Base-by-base conservation (phyloP, 768 basidiomycete genomes). In the Rhizopogon vesiculosus region DNA sequence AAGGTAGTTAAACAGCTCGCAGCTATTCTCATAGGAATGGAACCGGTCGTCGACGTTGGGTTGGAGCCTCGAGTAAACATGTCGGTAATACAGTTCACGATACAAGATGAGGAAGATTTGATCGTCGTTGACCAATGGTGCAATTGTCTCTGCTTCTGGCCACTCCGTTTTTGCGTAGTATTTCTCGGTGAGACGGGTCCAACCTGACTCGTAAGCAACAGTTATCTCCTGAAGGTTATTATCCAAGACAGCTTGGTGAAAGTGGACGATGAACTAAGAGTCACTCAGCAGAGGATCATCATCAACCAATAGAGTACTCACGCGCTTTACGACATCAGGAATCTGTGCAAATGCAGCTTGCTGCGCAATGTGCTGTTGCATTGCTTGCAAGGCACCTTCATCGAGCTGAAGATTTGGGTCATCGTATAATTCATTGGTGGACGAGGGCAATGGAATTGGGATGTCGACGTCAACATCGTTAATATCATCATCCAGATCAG, bases 21-120 rank as follows among this genome's bases (percentile, higher is more conserved):
- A 98, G 73, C 93, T 93, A 76, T 96, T 96, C 69, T 96, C 92
- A 71, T 95, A 96, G 1, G 94, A 95, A 69, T 97, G 93, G 80
- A 98, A 96, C 43, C 96, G 89, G 71, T 98, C 96, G 68, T 98
- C 96, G 63, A 98, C 84, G 72, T 97, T 90, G 61, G 96, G 95
- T 67, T 90, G 87, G 43, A 99, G 80, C 42, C 93, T 88, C 1
- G 95, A 97, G 76, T 98, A 97, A 25, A 98, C 92, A 66, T 97
- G 95, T 51, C 92, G 87, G 71, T 91, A 95, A 72, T 93, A 94
- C 10, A 97, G 82, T 69, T 98, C 95, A 61, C 95, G 89, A 73
- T 99, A 98, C 15, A 99, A 84, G 54, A 96, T 94, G 42, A 98
- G 80, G 78, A 99, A 99, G 53, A 98, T 89, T 54, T 90, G 91